Percentiles rank a stretch among this genome's conserved stretches.
Conservation (phyloP, 1,284 basidiomycete species). For the Phylloporus sp. region DNA sequence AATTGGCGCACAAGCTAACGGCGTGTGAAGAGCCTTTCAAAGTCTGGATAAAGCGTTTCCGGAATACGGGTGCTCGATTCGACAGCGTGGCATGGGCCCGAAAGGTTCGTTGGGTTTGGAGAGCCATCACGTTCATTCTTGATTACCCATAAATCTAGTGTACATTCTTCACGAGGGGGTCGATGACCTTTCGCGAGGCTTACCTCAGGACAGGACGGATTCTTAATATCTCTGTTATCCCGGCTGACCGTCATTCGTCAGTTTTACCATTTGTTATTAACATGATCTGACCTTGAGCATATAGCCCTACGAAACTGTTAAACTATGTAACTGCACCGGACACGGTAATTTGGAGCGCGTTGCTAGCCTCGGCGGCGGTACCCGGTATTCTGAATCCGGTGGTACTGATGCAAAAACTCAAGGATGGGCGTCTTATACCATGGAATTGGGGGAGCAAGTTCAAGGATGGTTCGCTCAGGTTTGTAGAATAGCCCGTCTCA, state of each 20-base stretch:
- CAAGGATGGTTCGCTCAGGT: conserved; percentile 90
- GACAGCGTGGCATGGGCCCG: conserved; percentile 91
- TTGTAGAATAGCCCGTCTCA: conserved; percentile 15
- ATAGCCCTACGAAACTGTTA: conserved; percentile 90
- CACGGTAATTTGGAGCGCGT: conserved; percentile 79
- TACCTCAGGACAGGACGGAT: conserved; percentile 93
- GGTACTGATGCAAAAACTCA: conserved; percentile 92
- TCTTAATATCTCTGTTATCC: conserved; percentile 95
- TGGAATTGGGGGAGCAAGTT: conserved; percentile 96
- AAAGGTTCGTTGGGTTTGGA: conserved; percentile 63
- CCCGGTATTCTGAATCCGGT: conserved; percentile 89
- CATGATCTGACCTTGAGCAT: conserved; percentile 15
- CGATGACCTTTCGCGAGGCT: conserved; percentile 95
- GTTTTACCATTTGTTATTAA: conserved; percentile 34
- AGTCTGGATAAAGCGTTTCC: conserved; percentile 84
- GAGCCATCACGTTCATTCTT: not conserved
- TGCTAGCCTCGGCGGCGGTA: conserved; percentile 85
- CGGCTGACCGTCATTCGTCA: conserved; percentile 91
- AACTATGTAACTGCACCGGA: conserved; percentile 97
- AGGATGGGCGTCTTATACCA: conserved; percentile 83
- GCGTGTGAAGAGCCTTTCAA: conserved; percentile 88
- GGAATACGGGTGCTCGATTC: conserved; percentile 92
- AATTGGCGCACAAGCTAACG: conserved; percentile 87
- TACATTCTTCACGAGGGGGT: conserved; percentile 92
- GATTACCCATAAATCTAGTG: conserved; percentile 38